Base-by-base conservation (phyloP, 2,329 filamentous ascomycete genomes). In the Penicillium sp. region DNA sequence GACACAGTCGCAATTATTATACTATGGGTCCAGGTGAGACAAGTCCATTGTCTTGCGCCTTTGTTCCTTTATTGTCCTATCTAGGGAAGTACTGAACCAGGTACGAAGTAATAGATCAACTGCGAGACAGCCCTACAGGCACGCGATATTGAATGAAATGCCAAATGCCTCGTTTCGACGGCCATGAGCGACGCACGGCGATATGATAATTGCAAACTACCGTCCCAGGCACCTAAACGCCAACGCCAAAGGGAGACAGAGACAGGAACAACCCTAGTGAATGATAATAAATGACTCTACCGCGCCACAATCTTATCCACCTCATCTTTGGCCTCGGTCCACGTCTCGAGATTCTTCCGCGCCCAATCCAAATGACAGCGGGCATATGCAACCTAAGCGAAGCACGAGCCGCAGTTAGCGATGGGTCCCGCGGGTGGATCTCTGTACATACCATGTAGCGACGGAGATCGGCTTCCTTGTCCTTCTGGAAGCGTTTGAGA, bases 301-400 rank as follows among this genome's bases (percentile, higher is more conserved):
- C 63, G 63, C 38, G 63, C 65, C 47, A 72, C 85, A 68, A 96
- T 95, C 77, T 94, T 95, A 55, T 86, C 81, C 49, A 95, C 87
- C 67, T 96, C 90, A 3, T 81, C 81, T 59, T 84, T 86, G 1
- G 90, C 90, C 65, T 95, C 90, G 61, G 91, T 87, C 90, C 90
- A 96, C 6, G 89, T 89, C 60, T 91, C 88, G 64, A 90, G 82
- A 68, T 86, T 90, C 68, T 91, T 90, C 69, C 85, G 87, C 3
- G 90, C 91, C 90, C 90, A 96, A 66, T 95, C 88, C 50, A 96
- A 83, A 65, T 96, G 90, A 67, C 86, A 91, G 68, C 87, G 87
- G 10, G 90, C 90, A 69, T 95, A 96, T 26, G 88, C 87, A 61
- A 95, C 81, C 90, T 95, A 59, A 23, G 36, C 13, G 13, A 27